phyloP scores from a whole-genome alignment of 176 grass and related monocot species.

The Phoenix roebelenii region DNA sequence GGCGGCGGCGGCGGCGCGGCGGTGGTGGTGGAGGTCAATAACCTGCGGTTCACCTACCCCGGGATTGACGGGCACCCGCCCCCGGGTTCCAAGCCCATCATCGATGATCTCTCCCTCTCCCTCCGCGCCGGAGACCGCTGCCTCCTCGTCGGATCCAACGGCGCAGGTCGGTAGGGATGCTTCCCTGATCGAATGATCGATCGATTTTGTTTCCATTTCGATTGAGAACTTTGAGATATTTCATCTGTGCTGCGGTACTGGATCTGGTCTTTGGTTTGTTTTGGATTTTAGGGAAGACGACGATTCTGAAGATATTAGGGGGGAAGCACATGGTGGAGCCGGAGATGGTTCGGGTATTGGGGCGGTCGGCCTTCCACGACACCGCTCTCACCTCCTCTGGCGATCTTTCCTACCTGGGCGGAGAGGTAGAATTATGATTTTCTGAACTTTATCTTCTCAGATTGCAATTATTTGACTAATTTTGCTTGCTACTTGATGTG shows the following conservation, averaged over 20 bases:
- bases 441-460: no score
- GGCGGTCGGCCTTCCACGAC: conserved; percentile 87
- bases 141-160: conserved; percentile 92
- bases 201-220: no score
- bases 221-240: no score
- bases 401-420: conserved; percentile 88
- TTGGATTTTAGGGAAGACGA: conserved; percentile 68
- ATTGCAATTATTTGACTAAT: no score
- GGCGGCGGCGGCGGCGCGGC: conserved; percentile 17
- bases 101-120: conserved; percentile 67
- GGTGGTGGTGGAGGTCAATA: conserved; percentile 46
- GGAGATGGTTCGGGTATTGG: conserved; percentile 80
- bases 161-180: conserved; percentile 39
- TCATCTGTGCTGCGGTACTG: no score
- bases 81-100: conserved; percentile 65
- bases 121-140: conserved; percentile 55
- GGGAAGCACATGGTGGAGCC: conserved; percentile 99
- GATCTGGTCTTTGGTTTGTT: conserved; percentile 5
- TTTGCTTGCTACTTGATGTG: no score
- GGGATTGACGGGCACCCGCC: conserved; percentile 82
- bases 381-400: conserved; percentile 71
- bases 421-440: conserved; percentile 39
- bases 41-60: conserved; percentile 88
- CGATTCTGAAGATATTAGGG: conserved; percentile 90
- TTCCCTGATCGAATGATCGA: no score